These are phyloP conservation scores for Apiosordaria backusii DNA, from an alignment of 495 filamentous ascomycete genomes.

Conservation along the genomic window DNA sequence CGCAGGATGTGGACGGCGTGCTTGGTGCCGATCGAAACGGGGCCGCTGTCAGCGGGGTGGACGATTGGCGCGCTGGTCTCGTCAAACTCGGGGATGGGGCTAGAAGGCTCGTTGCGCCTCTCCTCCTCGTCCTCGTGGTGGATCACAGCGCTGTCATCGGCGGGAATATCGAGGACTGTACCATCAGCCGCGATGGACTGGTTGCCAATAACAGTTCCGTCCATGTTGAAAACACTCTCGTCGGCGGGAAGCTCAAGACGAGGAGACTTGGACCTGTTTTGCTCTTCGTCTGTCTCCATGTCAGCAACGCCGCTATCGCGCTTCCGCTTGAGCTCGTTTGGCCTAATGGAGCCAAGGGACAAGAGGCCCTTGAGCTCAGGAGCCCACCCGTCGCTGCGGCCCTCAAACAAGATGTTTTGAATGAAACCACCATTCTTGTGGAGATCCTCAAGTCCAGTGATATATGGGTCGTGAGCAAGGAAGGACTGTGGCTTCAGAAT, in stretches of 20 bases:
- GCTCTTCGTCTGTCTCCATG: slow-evolving; percentile 63
- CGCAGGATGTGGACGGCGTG: slow-evolving; percentile 93
- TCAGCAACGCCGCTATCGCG: slow-evolving; percentile 84
- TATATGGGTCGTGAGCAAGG: slow-evolving; percentile 76
- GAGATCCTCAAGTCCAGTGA: slow-evolving; percentile 83
- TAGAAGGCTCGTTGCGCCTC: slow-evolving; percentile 36
- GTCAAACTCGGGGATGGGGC: slow-evolving; percentile 59
- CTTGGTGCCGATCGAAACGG: slow-evolving; percentile 84
- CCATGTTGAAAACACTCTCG: slow-evolving; percentile 43
- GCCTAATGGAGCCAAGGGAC: slow-evolving; percentile 73
- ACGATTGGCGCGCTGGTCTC: slow-evolving; percentile 70
- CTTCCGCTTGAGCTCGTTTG: slow-evolving; percentile 88
- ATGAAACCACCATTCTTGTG: slow-evolving; percentile 88
- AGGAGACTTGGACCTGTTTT: slow-evolving; percentile 57
- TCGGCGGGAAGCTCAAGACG: slow-evolving; percentile 68
- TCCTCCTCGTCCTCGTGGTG: slow-evolving; percentile 56
- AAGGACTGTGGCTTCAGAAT: slow-evolving; percentile 78
- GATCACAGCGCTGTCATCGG: slow-evolving; percentile 47
- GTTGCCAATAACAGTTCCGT: slow-evolving; percentile 50
- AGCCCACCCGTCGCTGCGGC: slow-evolving; percentile 74
- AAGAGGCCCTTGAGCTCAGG: slow-evolving; percentile 85
- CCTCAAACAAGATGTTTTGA: slow-evolving; percentile 71
- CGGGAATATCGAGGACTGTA: slow-evolving; percentile 62
- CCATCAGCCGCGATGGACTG: slow-evolving; percentile 47
- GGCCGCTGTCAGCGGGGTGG: slow-evolving; percentile 74